Base-by-base conservation (phyloP, 1,284 basidiomycete genomes). In the Cryptococcus maquisensis region DNA sequence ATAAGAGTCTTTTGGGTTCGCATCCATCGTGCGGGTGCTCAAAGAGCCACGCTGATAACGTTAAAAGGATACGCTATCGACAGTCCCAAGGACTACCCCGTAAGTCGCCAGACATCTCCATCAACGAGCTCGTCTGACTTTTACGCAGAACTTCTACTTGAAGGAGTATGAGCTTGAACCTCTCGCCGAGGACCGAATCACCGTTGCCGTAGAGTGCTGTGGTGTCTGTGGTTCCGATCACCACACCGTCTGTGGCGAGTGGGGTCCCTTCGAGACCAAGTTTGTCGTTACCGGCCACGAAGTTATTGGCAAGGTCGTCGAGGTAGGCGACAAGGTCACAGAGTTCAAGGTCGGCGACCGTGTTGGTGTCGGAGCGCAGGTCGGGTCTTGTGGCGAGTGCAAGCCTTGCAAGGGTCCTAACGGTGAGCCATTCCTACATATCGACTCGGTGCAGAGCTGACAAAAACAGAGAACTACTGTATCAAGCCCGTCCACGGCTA, bases 121-220 rank as follows among this genome's bases (percentile, higher is more conserved):
- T n/a, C 38, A 1, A 12, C 39, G n/a, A n/a, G 24, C 20, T 16
- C 23, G 1, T 16, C 12, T 15, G 21, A 39, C 28, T 4, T 18
- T 5, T 44, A 49, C 18, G 39, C 52, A 73, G 65, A 58, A 77
- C 69, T 77, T 77, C 59, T 57, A 76, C 61, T 53, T 92, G 82
- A 89, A 59, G 50, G 66, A 86, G 80, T 68, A 83, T 61, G 88
- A 84, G 81, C 80, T 83, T 67, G 73, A 75, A 66, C 86, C 84
- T 76, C 70, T 80, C 38, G 87, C 87, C 72, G 80, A 83, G 47
- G 66, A 75, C 60, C 73, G 81, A 43, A 54, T 67, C 16, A 64
- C 62, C n/a, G 44, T 63, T 18, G 61, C 52, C 36, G 64, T 67
- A 40, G 62, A 67, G 43, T 56, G 54, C 54, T 68, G 66, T 55